phyloP scores from a whole-genome alignment of 495 filamentous ascomycete genomes.

The Aspergillus bridgeri region DNA sequence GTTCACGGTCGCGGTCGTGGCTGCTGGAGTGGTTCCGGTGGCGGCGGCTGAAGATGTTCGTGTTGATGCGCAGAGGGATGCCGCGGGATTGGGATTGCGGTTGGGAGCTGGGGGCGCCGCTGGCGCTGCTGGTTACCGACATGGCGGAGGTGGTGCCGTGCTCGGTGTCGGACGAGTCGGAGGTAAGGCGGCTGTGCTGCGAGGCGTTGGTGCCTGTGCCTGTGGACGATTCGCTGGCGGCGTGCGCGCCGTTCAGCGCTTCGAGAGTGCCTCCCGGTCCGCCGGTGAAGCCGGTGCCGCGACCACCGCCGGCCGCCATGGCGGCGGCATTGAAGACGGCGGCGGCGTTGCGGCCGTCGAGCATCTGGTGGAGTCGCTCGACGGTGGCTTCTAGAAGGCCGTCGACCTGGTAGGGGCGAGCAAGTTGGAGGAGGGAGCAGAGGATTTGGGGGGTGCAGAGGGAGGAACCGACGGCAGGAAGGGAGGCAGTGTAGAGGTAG shows the following conservation, averaged over 20 bases:
- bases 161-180: constrained; percentile 47
- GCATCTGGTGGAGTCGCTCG: constrained; percentile 82
- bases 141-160: constrained; percentile 31
- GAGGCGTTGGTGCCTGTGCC: constrained; percentile 25
- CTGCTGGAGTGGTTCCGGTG: constrained; percentile 19
- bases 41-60: constrained; percentile 30
- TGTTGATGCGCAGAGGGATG: constrained; percentile 46
- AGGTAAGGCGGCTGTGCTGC: constrained; percentile 33
- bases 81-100: constrained; percentile 26
- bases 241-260: constrained; percentile 38
- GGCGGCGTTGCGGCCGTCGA: constrained; percentile 90
- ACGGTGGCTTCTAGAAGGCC: constrained; percentile 89
- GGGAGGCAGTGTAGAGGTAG: constrained; percentile 86
- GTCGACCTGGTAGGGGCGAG: constrained; percentile 88
- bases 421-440: constrained; percentile 90
- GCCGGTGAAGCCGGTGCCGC: constrained; percentile 54
- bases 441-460: constrained; percentile 95
- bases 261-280: constrained; percentile 45
- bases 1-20: constrained; percentile 16
- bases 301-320: constrained; percentile 93
- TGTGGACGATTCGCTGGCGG: constrained; percentile 18
- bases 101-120: constrained; percentile 22
- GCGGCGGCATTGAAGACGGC: constrained; percentile 98
- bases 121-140: constrained; percentile 34
- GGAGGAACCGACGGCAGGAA: constrained; percentile 68